Evolutionary conservation across 1,284 basidiomycete species (phyloP), one percentile per base, ranked within the genome.

Genomic region (Sporisorium scitamineum): DNA sequence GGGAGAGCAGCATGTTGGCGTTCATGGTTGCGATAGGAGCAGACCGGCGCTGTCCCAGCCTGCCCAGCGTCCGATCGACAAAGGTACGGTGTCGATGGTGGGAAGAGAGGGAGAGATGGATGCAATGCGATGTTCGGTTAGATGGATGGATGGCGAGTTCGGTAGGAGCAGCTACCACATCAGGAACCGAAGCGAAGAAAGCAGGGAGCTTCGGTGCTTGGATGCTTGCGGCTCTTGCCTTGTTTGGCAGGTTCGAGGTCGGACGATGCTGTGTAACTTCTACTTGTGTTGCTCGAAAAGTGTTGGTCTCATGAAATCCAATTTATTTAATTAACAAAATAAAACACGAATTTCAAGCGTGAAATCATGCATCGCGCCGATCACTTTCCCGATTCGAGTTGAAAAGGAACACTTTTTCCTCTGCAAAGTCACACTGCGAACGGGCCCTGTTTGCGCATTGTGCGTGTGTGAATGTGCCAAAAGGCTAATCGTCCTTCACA

Each of bases 1-100:
- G 76, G 13, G 74, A 74, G 45, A 80, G 65, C 4, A 78, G 66
- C 59, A 77, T 52, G 55, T 56, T 69, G 68, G 48, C 47, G 55
- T 62, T 61, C 69, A 71, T 71, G 45, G 7, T 64, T 42, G n/a
- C 27, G 8, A 22, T 14, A 22, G 42, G 56, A 48, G 45, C 31
- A 22, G 29, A 42, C 60, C 39, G n/a, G n/a, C n/a, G n/a, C n/a
- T n/a, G n/a, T n/a, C 31, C 57, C 41, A 37, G 50, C 32, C 24
- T 10, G n/a, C n/a, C n/a, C n/a, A n/a, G n/a, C n/a, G n/a, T n/a
- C n/a, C n/a, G n/a, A n/a, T n/a, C n/a, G n/a, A n/a, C n/a, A n/a
- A n/a, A n/a, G n/a, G n/a, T n/a, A 20, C 22, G 45, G 34, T 50
- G 39, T 11, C 18, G 37, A 39, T 56, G 47, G 47, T 31, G 10